Evolutionary conservation across 75 land plant genomes (phyloP).

Genomic region (Selaginella tamariscina): DNA sequence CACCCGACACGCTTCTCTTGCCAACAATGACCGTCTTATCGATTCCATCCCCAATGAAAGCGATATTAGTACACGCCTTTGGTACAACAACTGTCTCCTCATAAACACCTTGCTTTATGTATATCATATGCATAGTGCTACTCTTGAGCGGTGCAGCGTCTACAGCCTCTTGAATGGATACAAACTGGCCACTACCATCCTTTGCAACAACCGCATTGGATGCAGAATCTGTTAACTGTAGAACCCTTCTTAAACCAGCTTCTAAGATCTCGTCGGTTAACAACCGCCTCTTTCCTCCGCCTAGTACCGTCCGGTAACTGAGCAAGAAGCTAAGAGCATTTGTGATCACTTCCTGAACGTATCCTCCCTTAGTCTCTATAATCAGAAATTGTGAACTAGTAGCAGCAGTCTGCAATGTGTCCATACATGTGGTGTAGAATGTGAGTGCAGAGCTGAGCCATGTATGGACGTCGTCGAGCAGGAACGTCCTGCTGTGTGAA

Average conservation of each 20-base stretch:
- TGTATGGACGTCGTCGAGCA: neutral
- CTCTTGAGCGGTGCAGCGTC: conserved; percentile 8
- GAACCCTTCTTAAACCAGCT: neutral
- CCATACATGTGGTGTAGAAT: neutral
- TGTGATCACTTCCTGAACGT: neutral
- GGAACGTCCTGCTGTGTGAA: neutral
- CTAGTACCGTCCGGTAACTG: neutral
- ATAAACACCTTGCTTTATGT: conserved; percentile 4
- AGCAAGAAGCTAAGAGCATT: neutral
- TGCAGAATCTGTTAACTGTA: neutral
- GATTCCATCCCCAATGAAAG: conserved; percentile 22
- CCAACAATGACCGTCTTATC: conserved; percentile 29
- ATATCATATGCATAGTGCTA: conserved; percentile 4
- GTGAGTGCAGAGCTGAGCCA: neutral
- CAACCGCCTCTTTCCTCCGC: neutral
- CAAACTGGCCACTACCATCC: neutral
- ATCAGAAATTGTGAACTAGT: neutral
- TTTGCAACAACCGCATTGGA: neutral
- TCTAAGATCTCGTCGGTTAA: neutral
- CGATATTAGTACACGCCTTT: neutral
- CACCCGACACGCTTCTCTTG: conserved; percentile 1
- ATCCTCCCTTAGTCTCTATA: neutral
- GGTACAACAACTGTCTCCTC: neutral
- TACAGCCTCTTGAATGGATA: neutral
- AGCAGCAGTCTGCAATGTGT: neutral